A percentile compares a stretch with the other conserved stretches of the same genome.
phyloP scores from a whole-genome alignment of 176 grass and related monocot genomes.

The Aegilops longissima region DNA sequence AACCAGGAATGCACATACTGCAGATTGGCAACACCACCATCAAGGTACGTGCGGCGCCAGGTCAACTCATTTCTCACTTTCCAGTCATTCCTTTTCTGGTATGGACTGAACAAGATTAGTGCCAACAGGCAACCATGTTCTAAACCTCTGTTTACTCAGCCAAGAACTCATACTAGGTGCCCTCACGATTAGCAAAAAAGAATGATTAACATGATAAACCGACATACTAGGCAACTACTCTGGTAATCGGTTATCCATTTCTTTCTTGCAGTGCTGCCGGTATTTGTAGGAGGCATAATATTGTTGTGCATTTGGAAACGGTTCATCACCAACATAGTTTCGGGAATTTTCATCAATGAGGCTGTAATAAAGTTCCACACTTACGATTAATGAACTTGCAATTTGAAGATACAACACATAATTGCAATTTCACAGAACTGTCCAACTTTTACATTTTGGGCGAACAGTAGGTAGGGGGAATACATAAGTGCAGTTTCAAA shows the following conservation, averaged over 20 bases:
- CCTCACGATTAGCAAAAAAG: neutral
- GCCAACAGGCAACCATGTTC: neutral
- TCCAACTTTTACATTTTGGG: neutral
- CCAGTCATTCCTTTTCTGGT: neutral
- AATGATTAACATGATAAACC: neutral
- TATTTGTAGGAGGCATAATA: too few species aligned
- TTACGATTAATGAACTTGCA: neutral
- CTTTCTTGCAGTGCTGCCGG: too few species aligned
- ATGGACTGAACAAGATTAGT: neutral
- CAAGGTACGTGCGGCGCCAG: neutral
- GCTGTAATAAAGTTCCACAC: too few species aligned
- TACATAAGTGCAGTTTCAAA: neutral
- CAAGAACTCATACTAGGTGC: neutral
- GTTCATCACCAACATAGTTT: too few species aligned
- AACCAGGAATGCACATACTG: constrained; percentile 7
- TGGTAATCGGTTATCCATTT: too few species aligned
- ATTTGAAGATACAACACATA: neutral
- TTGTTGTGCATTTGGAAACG: too few species aligned
- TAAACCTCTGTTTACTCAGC: neutral
- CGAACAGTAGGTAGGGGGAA: neutral
- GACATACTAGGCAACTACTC: too few species aligned
- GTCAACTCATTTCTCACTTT: neutral
- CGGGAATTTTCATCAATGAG: too few species aligned
- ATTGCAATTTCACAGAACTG: neutral
- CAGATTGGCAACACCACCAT: neutral